A percentile compares a stretch with the other conserved stretches of the same genome.
phyloP scores from a whole-genome alignment of 805 yeast genomes.

The Sugiyamaella floridensis region DNA sequence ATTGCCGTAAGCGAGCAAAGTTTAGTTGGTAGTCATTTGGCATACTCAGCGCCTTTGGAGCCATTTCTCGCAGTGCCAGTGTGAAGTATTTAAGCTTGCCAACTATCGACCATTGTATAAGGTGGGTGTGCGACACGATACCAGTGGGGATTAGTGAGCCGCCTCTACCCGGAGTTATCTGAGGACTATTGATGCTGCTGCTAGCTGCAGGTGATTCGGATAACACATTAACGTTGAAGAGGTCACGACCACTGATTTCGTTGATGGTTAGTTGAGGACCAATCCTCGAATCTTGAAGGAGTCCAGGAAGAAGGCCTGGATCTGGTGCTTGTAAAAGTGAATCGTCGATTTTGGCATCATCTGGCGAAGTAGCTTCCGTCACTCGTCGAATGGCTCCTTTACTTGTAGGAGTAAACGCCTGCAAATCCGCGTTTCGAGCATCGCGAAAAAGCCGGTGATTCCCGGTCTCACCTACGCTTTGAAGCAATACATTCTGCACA shows the following conservation, averaged over 20 bases:
- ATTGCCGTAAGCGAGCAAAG: constrained; percentile 3
- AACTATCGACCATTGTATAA: background rate
- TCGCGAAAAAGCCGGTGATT: constrained; percentile 18
- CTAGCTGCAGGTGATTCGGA: background rate
- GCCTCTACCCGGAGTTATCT: background rate
- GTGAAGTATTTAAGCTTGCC: background rate
- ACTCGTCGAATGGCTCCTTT: background rate
- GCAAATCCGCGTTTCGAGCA: constrained; percentile 16
- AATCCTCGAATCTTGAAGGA: too few relatives aligned
- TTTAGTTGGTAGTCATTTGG: background rate
- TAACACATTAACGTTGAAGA: background rate
- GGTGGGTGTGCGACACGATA: background rate
- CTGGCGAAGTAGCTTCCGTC: too few relatives aligned
- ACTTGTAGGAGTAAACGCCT: constrained; percentile 6
- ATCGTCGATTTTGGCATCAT: background rate
- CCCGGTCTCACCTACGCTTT: constrained; percentile 16
- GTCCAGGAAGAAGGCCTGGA: too few relatives aligned
- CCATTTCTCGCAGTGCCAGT: background rate
- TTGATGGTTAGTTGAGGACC: background rate
- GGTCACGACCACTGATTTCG: too few relatives aligned
- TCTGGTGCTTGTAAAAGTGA: background rate
- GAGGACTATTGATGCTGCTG: background rate
- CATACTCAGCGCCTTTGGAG: background rate
- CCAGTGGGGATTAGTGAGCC: background rate
- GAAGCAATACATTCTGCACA: constrained; percentile 16